Evolutionary conservation across 2,329 filamentous ascomycete genomes (phyloP).

Genomic region (Pestalotiopsis sp.): DNA sequence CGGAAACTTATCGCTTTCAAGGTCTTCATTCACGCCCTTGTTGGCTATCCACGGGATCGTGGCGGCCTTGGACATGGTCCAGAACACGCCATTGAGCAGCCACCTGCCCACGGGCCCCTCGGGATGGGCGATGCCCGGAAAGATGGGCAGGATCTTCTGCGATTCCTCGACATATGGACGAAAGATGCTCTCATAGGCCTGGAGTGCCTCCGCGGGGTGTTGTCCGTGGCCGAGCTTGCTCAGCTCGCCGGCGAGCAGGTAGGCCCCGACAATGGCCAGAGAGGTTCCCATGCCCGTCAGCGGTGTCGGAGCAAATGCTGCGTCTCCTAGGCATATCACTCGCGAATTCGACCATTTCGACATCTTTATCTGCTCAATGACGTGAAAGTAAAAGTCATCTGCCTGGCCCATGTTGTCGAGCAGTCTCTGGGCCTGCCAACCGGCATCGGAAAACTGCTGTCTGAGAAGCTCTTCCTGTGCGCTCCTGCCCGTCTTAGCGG

Average conservation of each 20-base stretch:
- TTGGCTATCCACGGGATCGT: background rate
- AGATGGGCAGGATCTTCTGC: constrained; percentile 25
- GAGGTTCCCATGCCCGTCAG: constrained; percentile 48
- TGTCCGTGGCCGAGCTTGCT: constrained; percentile 21
- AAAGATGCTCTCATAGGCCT: constrained; percentile 40
- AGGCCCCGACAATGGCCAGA: constrained; percentile 43
- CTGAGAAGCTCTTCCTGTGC: constrained; percentile 39
- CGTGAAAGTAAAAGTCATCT: constrained; percentile 49
- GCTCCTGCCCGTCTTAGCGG: constrained; percentile 25
- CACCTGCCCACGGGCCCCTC: background rate
- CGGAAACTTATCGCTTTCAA: background rate
- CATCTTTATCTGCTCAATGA: constrained; percentile 46
- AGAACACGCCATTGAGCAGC: background rate
- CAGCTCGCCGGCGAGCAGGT: constrained; percentile 51
- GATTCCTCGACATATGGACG: constrained; percentile 41
- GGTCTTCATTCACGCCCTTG: background rate
- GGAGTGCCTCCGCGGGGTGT: constrained; percentile 25
- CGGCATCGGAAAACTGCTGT: constrained; percentile 42
- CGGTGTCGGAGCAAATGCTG: constrained; percentile 46
- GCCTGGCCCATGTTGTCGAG: constrained; percentile 41
- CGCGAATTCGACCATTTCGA: constrained; percentile 39
- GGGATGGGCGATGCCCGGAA: background rate
- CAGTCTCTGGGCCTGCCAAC: constrained; percentile 47
- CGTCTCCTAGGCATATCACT: constrained; percentile 53
- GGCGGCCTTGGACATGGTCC: background rate